Evolutionary conservation across 495 filamentous ascomycete genomes (phyloP), one percentile per base, ranked within the genome.

Genomic region (Talaromyces borbonicus): DNA sequence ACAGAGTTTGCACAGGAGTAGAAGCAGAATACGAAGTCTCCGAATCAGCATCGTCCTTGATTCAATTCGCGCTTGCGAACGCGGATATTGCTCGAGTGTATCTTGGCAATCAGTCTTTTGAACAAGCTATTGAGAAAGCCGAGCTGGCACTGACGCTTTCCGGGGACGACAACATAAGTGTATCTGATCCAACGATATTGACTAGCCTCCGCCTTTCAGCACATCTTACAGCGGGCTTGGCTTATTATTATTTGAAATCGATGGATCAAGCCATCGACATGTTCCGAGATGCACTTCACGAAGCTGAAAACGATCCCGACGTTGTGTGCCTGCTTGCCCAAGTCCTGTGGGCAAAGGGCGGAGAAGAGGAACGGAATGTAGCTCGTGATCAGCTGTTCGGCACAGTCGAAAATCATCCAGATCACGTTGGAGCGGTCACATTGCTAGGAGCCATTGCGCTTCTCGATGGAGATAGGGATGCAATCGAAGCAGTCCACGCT

Each of bases 261-360:
- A 74, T 81, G 54, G 73, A 80, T 33, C 66, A 71, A 15, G 83
- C 87, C 4, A 77, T 95, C 11, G 68, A 77, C 16, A 85, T 82
- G 71, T 94, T 97, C 66, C 79, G 85, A 45, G 68, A 78, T 9
- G 90, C 90, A 4, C 71, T 98, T 6, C 73, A 80, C 36, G 90
- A 95, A 63, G 85, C 84, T 4, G 59, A 77, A 32, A 75, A 77
- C 32, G 78, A 86, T 44, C 85, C 90, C 2, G 87, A 98, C 59
- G 83, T 90, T 3, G 80, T 90, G 12, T 95, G 89, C 56, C 72
- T 95, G 12, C 72, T 97, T 7, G 83, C 89, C 2, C 85, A 97
- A 57, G 81, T 96, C 2, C 73, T 97, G 5, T 98, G 90, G 89
- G 88, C 87, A 2, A 90, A 84, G 56, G 90, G 86, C 19, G 80